Evolutionary conservation across 1,139 yeast species (phyloP).

Genomic region (Taphrina pruni): DNA sequence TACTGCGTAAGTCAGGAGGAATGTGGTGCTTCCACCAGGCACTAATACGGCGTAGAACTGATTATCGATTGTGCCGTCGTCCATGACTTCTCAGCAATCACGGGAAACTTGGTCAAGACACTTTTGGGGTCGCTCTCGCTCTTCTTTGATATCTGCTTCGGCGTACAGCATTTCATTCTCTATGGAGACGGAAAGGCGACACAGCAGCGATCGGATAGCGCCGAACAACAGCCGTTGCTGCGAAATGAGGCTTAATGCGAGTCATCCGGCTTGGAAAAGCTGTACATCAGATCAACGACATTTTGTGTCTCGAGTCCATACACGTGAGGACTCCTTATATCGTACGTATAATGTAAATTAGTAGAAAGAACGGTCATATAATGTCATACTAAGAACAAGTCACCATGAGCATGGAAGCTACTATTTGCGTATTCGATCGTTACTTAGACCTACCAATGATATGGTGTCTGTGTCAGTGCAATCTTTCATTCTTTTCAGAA

Average conservation of each 20-base stretch:
- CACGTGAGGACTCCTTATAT: too few relatives aligned
- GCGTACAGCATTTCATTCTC: conserved; percentile 30
- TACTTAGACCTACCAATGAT: too few relatives aligned
- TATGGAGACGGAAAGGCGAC: conserved; percentile 11
- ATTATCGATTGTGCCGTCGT: conserved; percentile 29
- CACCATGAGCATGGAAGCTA: too few relatives aligned
- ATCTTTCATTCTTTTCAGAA: too few relatives aligned
- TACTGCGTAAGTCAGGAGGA: neutral
- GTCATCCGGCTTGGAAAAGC: neutral
- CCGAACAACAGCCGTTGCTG: conserved; percentile 1
- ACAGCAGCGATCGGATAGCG: neutral
- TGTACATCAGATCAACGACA: neutral
- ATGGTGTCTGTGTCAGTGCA: too few relatives aligned
- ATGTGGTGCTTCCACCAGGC: too few relatives aligned
- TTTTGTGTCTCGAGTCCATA: neutral
- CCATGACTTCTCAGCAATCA: conserved; percentile 28
- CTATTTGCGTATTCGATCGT: too few relatives aligned
- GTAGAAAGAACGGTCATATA: too few relatives aligned
- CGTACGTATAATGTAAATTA: neutral
- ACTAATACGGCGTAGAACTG: conserved; percentile 3
- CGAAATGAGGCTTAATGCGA: neutral
- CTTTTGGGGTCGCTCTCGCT: conserved; percentile 31
- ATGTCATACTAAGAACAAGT: too few relatives aligned
- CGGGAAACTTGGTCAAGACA: conserved; percentile 34
- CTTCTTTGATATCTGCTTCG: conserved; percentile 18